Evolutionary conservation across 169 alveolate species (phyloP).

Genomic region (Plasmodium ovale): DNA sequence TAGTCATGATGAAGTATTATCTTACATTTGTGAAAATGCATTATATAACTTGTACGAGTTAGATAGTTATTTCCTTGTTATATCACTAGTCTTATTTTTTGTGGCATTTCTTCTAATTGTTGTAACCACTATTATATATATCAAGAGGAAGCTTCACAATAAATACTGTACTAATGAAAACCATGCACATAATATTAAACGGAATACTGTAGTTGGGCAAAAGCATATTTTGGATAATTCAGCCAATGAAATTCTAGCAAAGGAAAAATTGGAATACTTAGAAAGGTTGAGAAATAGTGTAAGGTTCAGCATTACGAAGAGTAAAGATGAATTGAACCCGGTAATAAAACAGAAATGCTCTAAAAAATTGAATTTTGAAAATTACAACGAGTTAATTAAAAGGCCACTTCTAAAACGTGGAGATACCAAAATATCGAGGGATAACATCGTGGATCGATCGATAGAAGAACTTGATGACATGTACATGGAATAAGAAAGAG

Average conservation of each 20-base stretch:
- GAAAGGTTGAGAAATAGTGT: not conserved
- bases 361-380: not conserved
- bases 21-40: slow-evolving; percentile 64
- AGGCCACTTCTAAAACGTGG: not conserved
- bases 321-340: not conserved
- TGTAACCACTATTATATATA: not conserved
- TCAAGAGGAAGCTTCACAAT: not conserved
- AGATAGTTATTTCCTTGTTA: slow-evolving; percentile 5
- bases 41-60: slow-evolving; percentile 49
- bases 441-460: not conserved
- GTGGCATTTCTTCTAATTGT: slow-evolving; percentile 6
- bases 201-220: not conserved
- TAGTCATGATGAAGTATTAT: slow-evolving; percentile 43
- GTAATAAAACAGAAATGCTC: not conserved
- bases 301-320: slow-evolving; percentile 8
- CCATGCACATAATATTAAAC: not conserved
- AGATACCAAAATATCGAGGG: not conserved
- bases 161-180: slow-evolving; percentile 4
- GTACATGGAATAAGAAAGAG: slow-evolving; percentile 4
- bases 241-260: not conserved
- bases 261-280: not conserved
- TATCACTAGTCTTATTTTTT: slow-evolving; percentile 15
- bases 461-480: not conserved
- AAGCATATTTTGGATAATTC: not conserved
- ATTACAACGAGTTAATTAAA: not conserved